Evolutionary conservation across 2,329 filamentous ascomycete species (phyloP).

Genomic region (Fusarium xylarioides): DNA sequence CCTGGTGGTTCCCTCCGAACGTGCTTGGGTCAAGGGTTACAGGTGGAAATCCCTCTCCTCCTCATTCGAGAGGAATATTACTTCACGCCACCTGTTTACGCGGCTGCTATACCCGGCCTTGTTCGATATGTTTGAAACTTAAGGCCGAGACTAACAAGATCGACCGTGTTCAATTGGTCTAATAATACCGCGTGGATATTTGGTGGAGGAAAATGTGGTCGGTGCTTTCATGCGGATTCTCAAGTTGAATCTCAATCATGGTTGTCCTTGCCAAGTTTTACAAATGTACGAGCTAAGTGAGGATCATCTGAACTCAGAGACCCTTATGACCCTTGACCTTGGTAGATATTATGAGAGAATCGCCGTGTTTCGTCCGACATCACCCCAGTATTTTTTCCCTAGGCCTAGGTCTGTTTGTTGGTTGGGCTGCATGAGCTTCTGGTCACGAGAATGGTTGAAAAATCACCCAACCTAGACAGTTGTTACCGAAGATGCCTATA

Average conservation of each 20-base stretch:
- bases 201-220: slow-evolving; percentile 9
- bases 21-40: slow-evolving; percentile 16
- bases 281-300: not conserved
- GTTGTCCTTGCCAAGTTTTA: not conserved
- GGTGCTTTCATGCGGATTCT: slow-evolving; percentile 13
- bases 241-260: not conserved
- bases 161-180: slow-evolving; percentile 10
- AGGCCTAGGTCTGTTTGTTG: slow-evolving; percentile 11
- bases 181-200: not conserved
- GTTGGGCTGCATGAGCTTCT: slow-evolving; percentile 9
- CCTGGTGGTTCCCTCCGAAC: not conserved
- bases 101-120: slow-evolving; percentile 21
- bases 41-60: slow-evolving; percentile 11
- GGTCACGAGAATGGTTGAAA: slow-evolving; percentile 25
- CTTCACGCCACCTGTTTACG: slow-evolving; percentile 28
- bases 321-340: slow-evolving; percentile 4
- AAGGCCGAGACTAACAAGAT: slow-evolving; percentile 11
- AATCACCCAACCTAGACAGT: not conserved
- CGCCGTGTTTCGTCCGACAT: slow-evolving; percentile 19
- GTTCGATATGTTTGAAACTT: slow-evolving; percentile 21
- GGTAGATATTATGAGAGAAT: slow-evolving; percentile 2
- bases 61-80: not conserved
- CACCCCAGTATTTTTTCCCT: not conserved
- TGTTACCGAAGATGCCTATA: not conserved
- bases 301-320: slow-evolving; percentile 23